Evolutionary conservation across 192 early-diverging fungal species (phyloP).

Genomic region (Rhizophagus clarus): DNA sequence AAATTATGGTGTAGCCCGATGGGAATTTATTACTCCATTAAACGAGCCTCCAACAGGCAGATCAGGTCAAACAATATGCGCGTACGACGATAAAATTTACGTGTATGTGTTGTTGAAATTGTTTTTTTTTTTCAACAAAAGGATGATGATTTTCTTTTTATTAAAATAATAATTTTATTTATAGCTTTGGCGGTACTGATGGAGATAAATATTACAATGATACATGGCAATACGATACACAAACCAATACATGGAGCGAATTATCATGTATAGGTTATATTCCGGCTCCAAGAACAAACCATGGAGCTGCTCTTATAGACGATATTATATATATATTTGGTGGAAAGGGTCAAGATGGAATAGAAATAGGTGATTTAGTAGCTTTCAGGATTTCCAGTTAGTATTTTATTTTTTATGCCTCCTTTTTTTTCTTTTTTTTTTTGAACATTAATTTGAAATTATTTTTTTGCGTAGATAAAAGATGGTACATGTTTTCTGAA

Average conservation of each 20-base stretch:
- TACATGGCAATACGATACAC: conserved; percentile 54
- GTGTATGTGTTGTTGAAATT: background rate
- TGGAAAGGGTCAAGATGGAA: conserved; percentile 46
- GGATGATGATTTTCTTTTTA: background rate
- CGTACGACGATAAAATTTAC: conserved; percentile 25
- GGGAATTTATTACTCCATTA: conserved; percentile 22
- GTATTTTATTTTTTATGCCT: background rate
- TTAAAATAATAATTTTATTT: background rate
- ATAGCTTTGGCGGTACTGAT: conserved; percentile 58
- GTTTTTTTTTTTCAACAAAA: background rate
- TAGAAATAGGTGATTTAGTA: conserved; percentile 49
- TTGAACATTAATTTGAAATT: background rate
- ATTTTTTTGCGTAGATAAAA: background rate
- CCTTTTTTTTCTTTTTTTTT: background rate
- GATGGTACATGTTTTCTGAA: background rate
- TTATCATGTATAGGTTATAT: conserved; percentile 46
- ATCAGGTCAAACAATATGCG: conserved; percentile 20
- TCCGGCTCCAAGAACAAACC: conserved; percentile 47
- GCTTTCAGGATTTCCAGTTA: conserved; percentile 54
- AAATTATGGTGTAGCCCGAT: conserved; percentile 13
- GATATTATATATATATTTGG: conserved; percentile 62
- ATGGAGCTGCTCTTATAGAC: conserved; percentile 39
- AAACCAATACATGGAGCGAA: conserved; percentile 44
- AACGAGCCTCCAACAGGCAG: conserved; percentile 29
- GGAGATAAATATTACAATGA: conserved; percentile 53